A percentile compares a stretch with the other conserved stretches of the same genome.
phyloP scores from a whole-genome alignment of 192 early-diverging fungal genomes.

The Coemansia brasiliensis region DNA sequence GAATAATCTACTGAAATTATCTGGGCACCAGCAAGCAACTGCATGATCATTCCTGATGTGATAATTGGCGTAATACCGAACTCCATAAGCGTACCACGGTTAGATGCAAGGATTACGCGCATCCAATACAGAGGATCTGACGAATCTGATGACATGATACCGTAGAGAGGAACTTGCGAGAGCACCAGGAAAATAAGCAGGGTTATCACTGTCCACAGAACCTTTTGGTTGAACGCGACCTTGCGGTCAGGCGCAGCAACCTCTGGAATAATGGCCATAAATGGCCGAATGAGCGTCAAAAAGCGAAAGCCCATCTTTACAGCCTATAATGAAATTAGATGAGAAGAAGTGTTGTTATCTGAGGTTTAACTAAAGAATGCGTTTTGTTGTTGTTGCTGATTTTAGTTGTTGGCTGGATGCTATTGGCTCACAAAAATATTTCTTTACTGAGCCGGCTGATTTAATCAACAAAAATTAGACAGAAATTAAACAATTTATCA shows the following conservation, averaged over 20 bases:
- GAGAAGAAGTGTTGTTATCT: background rate
- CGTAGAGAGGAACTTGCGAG: slow-evolving; percentile 99
- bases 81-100: slow-evolving; percentile 99
- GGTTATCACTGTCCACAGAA: slow-evolving; percentile 99
- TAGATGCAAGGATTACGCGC: slow-evolving; percentile 99
- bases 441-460: background rate
- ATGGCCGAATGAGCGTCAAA: slow-evolving; percentile 94
- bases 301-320: slow-evolving; percentile 70
- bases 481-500: slow-evolving; percentile 4
- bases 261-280: slow-evolving; percentile 98
- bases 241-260: slow-evolving; percentile 92
- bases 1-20: slow-evolving; percentile 99
- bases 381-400: background rate
- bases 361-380: background rate
- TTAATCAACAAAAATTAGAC: slow-evolving; percentile 9
- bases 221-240: slow-evolving; percentile 98
- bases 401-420: slow-evolving; percentile 1
- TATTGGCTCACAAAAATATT: slow-evolving; percentile 4
- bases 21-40: slow-evolving; percentile 96
- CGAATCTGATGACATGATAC: slow-evolving; percentile 99
- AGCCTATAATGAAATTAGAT: background rate
- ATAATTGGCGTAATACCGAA: slow-evolving; percentile 99
- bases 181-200: slow-evolving; percentile 99
- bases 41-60: slow-evolving; percentile 99
- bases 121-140: slow-evolving; percentile 99